Conservation (phyloP, 345 rosid genomes). For the Syzygium aromaticum region DNA sequence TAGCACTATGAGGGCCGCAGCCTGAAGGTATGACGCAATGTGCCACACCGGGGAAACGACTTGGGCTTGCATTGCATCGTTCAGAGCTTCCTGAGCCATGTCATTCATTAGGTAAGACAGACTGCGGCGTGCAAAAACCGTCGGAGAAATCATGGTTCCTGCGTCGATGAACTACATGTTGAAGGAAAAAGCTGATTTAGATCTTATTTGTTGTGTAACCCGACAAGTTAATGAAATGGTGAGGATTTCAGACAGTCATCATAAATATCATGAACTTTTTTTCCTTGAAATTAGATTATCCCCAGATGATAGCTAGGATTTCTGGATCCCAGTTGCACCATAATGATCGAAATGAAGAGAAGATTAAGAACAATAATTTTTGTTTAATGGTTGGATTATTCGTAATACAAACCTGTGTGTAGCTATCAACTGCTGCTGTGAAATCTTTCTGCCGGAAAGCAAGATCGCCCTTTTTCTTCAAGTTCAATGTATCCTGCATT, state of each 20-base stretch:
- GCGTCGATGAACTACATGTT: conserved; percentile 65
- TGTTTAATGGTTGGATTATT: background rate
- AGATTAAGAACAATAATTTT: background rate
- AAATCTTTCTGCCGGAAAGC: conserved; percentile 78
- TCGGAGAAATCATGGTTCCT: conserved; percentile 86
- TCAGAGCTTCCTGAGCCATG: conserved; percentile 71
- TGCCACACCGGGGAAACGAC: conserved; percentile 77
- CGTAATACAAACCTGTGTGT: conserved; percentile 51
- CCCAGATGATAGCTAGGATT: background rate
- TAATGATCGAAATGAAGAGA: background rate
- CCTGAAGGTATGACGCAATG: conserved; percentile 82
- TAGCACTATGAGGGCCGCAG: conserved; percentile 49
- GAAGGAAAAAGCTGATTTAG: background rate
- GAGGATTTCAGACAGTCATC: background rate
- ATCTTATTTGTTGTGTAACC: background rate
- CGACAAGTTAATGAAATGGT: background rate
- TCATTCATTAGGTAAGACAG: conserved; percentile 69
- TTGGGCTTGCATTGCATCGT: conserved; percentile 89
- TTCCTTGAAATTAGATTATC: background rate
- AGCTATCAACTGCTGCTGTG: conserved; percentile 55
- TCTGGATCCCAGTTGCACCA: background rate
- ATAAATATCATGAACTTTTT: background rate
- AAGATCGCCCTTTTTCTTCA: conserved; percentile 86
- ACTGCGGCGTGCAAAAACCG: conserved; percentile 75
- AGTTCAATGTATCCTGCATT: conserved; percentile 78